A percentile compares a stretch with the other conserved stretches of the same genome.
These are phyloP conservation scores for Rhynchospora pubera DNA, from an alignment of 176 grass and related monocot genomes.

Conservation along the genomic window DNA sequence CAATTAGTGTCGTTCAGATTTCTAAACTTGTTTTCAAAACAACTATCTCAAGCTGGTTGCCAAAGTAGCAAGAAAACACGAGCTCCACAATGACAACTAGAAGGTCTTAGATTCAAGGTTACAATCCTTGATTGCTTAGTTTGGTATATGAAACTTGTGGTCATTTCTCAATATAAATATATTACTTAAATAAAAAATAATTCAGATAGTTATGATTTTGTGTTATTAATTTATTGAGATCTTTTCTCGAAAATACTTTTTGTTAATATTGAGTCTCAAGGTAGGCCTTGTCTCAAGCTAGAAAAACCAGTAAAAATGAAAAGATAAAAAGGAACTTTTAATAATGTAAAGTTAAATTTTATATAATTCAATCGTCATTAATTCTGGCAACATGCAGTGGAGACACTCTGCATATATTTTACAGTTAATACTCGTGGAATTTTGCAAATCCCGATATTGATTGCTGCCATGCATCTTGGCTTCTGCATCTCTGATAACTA, in stretches of 20 bases:
- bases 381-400: not conserved
- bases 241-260: too few species aligned
- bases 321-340: not conserved
- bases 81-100: not conserved
- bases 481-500: not conserved
- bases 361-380: not conserved
- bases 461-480: not conserved
- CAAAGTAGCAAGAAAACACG: not conserved
- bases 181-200: too few species aligned
- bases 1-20: not conserved
- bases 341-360: not conserved
- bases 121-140: not conserved
- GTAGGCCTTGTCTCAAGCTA: too few species aligned
- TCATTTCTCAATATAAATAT: not conserved
- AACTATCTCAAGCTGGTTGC: not conserved
- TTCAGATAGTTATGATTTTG: not conserved
- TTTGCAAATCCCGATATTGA: conserved; percentile 6
- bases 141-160: not conserved
- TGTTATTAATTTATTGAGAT: not conserved
- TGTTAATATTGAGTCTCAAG: too few species aligned
- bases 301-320: not conserved
- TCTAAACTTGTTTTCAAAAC: not conserved
- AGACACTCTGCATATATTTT: not conserved
- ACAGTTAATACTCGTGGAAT: not conserved
- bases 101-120: not conserved